phyloP scores from a whole-genome alignment of 1,284 basidiomycete genomes.

The Puccinia hordei region DNA sequence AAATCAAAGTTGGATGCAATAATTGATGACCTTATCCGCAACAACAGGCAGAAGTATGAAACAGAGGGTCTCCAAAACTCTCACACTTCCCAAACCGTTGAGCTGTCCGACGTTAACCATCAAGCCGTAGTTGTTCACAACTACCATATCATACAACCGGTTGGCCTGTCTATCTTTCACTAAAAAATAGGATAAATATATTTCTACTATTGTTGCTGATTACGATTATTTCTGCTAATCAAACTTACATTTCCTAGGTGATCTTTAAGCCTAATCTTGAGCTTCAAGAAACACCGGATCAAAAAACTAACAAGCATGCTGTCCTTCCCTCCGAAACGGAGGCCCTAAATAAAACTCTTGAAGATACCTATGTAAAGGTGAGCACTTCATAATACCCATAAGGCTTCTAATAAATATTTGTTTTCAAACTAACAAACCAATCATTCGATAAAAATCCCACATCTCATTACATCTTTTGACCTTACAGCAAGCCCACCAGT shows the following conservation, averaged over 20 bases:
- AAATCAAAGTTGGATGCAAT: background rate
- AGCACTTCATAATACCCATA: background rate
- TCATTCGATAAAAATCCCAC: background rate
- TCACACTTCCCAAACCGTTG: background rate
- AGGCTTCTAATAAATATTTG: background rate
- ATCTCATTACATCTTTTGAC: background rate
- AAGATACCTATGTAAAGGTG: background rate
- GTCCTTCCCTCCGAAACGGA: background rate
- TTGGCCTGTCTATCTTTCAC: background rate
- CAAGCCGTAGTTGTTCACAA: constrained; percentile 14
- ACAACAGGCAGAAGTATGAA: background rate
- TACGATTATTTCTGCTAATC: background rate
- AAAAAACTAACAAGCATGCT: background rate
- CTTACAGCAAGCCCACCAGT: background rate
- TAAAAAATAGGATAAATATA: background rate
- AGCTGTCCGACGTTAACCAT: constrained; percentile 9
- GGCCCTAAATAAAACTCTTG: background rate
- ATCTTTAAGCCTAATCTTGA: background rate
- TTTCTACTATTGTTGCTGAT: background rate
- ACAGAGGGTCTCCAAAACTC: background rate
- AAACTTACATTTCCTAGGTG: background rate
- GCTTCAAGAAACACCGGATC: background rate
- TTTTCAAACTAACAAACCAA: background rate
- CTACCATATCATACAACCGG: constrained; percentile 32
- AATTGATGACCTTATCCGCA: background rate